These are phyloP conservation scores for Mycena alexandri DNA, from an alignment of 768 basidiomycete genomes.

Conservation along the genomic window DNA sequence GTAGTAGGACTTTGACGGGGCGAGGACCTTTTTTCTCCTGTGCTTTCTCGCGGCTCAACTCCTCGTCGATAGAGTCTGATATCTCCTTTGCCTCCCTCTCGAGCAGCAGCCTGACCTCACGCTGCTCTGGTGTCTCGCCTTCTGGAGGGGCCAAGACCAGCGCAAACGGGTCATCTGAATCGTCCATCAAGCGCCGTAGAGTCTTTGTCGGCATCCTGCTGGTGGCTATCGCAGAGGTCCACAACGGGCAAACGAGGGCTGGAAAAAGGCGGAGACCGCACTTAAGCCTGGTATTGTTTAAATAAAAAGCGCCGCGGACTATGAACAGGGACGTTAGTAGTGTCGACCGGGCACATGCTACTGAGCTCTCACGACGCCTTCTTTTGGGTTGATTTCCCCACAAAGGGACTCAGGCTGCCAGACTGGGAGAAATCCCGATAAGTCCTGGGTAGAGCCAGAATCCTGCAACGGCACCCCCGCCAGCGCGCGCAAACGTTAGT, in stretches of 20 bases:
- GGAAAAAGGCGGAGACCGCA: slow-evolving; percentile 28
- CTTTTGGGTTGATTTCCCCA: slow-evolving; percentile 32
- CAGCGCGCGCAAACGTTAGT: background rate
- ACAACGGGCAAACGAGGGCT: background rate
- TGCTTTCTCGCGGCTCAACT: slow-evolving; percentile 63
- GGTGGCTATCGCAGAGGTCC: slow-evolving; percentile 15
- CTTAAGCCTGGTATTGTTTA: slow-evolving; percentile 22
- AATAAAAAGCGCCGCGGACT: slow-evolving; percentile 25
- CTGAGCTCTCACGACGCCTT: slow-evolving; percentile 30
- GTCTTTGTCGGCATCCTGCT: slow-evolving; percentile 37
- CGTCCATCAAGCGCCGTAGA: slow-evolving; percentile 35
- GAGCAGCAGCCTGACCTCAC: slow-evolving; percentile 56
- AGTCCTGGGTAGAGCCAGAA: background rate
- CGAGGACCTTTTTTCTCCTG: slow-evolving; percentile 62
- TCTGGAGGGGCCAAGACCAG: slow-evolving; percentile 63
- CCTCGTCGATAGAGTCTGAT: slow-evolving; percentile 76
- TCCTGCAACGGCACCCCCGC: no score
- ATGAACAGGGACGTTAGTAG: slow-evolving; percentile 14
- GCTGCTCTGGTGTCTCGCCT: slow-evolving; percentile 62
- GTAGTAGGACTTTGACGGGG: slow-evolving; percentile 69
- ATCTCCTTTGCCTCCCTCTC: slow-evolving; percentile 67
- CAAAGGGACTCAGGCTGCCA: slow-evolving; percentile 8
- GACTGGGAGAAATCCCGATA: background rate
- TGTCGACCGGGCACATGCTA: slow-evolving; percentile 20
- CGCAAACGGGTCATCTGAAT: slow-evolving; percentile 60